Base-by-base conservation (phyloP, 805 yeast species). In the Phaffomyces antillensis region DNA sequence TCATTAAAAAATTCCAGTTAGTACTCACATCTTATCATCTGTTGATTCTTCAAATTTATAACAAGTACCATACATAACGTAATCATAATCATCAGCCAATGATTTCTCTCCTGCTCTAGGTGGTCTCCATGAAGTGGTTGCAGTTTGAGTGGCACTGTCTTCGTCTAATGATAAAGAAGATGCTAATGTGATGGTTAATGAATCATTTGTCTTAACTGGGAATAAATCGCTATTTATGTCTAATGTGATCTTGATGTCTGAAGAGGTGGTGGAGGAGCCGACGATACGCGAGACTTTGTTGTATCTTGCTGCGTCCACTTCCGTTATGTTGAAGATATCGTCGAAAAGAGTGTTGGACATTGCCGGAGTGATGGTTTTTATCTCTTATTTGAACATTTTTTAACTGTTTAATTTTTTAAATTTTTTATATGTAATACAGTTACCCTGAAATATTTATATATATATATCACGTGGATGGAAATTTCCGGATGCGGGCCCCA, bases 41-140 rank as follows among this genome's bases (percentile, higher is more conserved):
- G 73, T 71, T 50, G 83, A 78, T 68, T 93, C 99, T 64, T 91
- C 96, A 61, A 93, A 93, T 65, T 91, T 90, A 73, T 93, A 93
- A 39, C 93, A 95, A 7, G 96, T 89, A 44, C 99, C 99, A 63
- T 90, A 81, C 98, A 93, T 91, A 53, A 93, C 98, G 59, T 93
- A 93, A 65, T 91, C 98, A 70, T 89, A 91, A 61, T 93, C 98
- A 63, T 91, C 97, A 53, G 96, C 96, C 58, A 91, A 73, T 7
- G 95, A 77, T 60, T 83, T 77, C 54, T 89, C 96, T 47, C 83
- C 86, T 12, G 85, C 76, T 65, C 77, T 85, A 38, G 96, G 95
- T 17, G 73, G 71, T 59, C 72, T 69, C 73, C 73, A 69, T 20
- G 70, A 66, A 49, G 69, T 50, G 61, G 63, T 55, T 33, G 76